Evolutionary conservation across 2,329 filamentous ascomycete species (phyloP), one percentile per base, ranked within the genome.

Genomic region (Orbilia javanica): DNA sequence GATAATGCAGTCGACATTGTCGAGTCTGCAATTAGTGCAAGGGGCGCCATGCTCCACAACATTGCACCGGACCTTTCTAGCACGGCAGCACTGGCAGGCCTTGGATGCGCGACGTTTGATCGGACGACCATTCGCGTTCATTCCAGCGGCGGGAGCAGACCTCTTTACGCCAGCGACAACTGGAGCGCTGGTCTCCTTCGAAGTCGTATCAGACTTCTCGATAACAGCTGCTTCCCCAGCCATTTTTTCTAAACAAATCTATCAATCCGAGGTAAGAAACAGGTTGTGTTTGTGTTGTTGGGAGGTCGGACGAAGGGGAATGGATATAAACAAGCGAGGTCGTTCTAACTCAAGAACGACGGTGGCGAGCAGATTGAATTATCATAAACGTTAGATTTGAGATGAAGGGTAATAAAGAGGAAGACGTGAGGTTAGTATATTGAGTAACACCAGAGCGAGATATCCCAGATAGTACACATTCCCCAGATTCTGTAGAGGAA

Each of bases 1-100:
- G 25, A 93, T 90, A 69, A 91, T 87, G 84, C 92, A 94, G 83
- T 93, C 90, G 74, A 93, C 91, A 83, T 92, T 90, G 84, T 93
- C 92, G 86, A 92, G 89, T 80, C 92, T 88, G 85, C 93, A 96
- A 84, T 97, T 97, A 70, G 92, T 94, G 84, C 93, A 97, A 0
- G 93, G 93, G 50, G 91, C 91, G 60, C 92, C 91, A 84, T 90
- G 89, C 84, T 97, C 93, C 75, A 96, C 93, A 71, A 97, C 94
- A 86, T 97, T 94, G 86, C 94, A 97, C 72, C 94, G 90, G 48
- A 97, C 94, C 84, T 97, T 97, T 83, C 94, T 90, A 72, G 92
- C 90, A 82, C 94, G 89, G 85, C 94, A 97, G 81, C 92, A 93
- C 79, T 93, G 93, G 84, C 94, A 97, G 18, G 94, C 94, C 81